Evolutionary conservation across 2,329 filamentous ascomycete genomes (phyloP).

Genomic region (Ascochyta rabiei): DNA sequence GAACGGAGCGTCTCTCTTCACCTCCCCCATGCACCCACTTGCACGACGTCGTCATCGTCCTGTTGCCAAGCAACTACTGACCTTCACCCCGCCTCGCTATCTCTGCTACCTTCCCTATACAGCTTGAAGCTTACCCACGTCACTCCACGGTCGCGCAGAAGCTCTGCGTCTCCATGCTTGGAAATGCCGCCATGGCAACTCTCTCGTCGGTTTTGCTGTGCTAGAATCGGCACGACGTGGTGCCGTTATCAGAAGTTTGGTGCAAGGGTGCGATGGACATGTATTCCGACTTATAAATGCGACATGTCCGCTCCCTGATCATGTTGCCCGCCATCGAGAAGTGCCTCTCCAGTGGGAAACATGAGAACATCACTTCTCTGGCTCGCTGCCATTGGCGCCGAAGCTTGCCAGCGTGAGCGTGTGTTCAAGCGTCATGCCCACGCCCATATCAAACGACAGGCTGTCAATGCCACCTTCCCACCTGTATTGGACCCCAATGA

Average conservation of each 20-base stretch:
- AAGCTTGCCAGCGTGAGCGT: slow-evolving; percentile 45
- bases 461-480: slow-evolving; percentile 35
- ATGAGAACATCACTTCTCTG: slow-evolving; percentile 38
- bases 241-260: slow-evolving; percentile 27
- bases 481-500: slow-evolving; percentile 46
- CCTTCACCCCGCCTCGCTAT: slow-evolving; percentile 22
- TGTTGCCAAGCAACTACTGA: slow-evolving; percentile 30
- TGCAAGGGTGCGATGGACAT: background rate
- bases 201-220: slow-evolving; percentile 3
- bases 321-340: slow-evolving; percentile 9
- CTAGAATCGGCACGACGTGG: slow-evolving; percentile 7
- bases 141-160: slow-evolving; percentile 16
- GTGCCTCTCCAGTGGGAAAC: slow-evolving; percentile 10
- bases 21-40: slow-evolving; percentile 12
- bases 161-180: slow-evolving; percentile 14
- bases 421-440: slow-evolving; percentile 30
- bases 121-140: slow-evolving; percentile 31
- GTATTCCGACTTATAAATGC: background rate
- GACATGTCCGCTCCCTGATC: background rate
- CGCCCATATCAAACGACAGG: slow-evolving; percentile 36
- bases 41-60: slow-evolving; percentile 33
- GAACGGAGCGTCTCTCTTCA: background rate
- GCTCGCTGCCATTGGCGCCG: slow-evolving; percentile 38
- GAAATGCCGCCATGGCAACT: slow-evolving; percentile 15
- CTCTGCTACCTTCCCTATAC: slow-evolving; percentile 39